A percentile compares a stretch with the other conserved stretches of the same genome.
Evolutionary conservation across 2,329 filamentous ascomycete genomes (phyloP).

Genomic region (Didymosphaeria variabile): DNA sequence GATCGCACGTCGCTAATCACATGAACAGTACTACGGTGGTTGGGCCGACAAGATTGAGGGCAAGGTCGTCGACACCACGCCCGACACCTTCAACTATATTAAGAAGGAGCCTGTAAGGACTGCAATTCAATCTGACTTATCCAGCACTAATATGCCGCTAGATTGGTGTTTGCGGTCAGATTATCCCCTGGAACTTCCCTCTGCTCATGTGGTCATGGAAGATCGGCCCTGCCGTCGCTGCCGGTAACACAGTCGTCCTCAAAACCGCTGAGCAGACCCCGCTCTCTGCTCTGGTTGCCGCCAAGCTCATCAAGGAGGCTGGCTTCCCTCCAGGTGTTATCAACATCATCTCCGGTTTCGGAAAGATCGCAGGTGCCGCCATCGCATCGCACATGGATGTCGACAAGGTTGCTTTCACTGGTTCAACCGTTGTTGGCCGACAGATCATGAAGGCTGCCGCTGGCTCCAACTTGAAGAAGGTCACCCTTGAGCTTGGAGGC

Average conservation of each 20-base stretch:
- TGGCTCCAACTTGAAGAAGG: conserved; percentile 81
- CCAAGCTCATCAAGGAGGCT: conserved; percentile 74
- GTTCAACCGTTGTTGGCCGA: conserved; percentile 76
- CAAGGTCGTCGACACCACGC: conserved; percentile 82
- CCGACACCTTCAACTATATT: conserved; percentile 85
- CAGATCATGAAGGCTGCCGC: conserved; percentile 83
- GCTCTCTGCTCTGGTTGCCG: conserved; percentile 72
- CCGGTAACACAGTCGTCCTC: conserved; percentile 76
- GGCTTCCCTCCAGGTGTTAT: conserved; percentile 81
- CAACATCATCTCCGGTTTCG: conserved; percentile 81
- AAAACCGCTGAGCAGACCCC: conserved; percentile 83
- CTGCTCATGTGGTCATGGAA: conserved; percentile 86
- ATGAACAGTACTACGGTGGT: conserved; percentile 75
- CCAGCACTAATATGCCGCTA: conserved; percentile 39
- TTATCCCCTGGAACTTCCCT: conserved; percentile 91
- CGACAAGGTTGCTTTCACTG: conserved; percentile 86
- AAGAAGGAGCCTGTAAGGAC: conserved; percentile 73
- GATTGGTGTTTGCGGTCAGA: conserved; percentile 83
- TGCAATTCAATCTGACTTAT: background rate
- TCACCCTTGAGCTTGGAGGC: conserved; percentile 81
- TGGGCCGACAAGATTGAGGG: conserved; percentile 93
- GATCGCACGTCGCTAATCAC: background rate
- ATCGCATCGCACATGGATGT: conserved; percentile 80
- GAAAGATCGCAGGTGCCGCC: conserved; percentile 79
- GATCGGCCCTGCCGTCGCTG: conserved; percentile 76